These are phyloP conservation scores for Trichosporon sp. DNA, from an alignment of 1,284 basidiomycete species.

Conservation along the genomic window DNA sequence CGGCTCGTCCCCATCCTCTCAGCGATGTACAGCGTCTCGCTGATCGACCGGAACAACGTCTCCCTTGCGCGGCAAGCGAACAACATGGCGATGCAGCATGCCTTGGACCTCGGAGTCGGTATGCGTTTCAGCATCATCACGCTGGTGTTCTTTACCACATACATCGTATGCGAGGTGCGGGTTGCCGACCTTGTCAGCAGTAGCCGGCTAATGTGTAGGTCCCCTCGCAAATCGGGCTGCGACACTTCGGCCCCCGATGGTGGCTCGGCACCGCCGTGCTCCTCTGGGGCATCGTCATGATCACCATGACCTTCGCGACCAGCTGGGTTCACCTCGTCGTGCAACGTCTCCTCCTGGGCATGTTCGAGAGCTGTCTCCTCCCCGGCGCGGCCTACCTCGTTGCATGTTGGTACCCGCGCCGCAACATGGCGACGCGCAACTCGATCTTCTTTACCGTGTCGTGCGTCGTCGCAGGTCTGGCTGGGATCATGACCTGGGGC, in stretches of 20 bases:
- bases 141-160: constrained; percentile 31
- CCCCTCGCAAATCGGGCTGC: constrained; percentile 24
- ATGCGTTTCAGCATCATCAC: constrained; percentile 46
- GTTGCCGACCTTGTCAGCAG: no score
- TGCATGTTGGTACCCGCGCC: constrained; percentile 51
- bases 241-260: constrained; percentile 19
- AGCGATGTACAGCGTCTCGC: constrained; percentile 20
- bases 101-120: constrained; percentile 26
- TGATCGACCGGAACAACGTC: constrained; percentile 28
- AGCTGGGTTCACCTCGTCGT: constrained; percentile 45
- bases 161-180: neutral
- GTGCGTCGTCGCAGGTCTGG: constrained; percentile 17
- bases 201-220: no score
- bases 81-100: constrained; percentile 26
- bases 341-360: constrained; percentile 49
- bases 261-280: constrained; percentile 18
- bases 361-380: constrained; percentile 45
- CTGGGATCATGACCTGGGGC: constrained; percentile 10
- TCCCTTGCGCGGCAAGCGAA: constrained; percentile 20
- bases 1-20: constrained; percentile 21
- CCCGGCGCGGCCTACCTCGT: constrained; percentile 50
- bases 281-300: constrained; percentile 48
- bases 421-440: constrained; percentile 44
- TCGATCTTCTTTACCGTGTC: constrained; percentile 9
- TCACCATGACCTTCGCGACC: constrained; percentile 43